Evolutionary conservation across 2,329 filamentous ascomycete species (phyloP).

Genomic region (Aspergillus sp.): DNA sequence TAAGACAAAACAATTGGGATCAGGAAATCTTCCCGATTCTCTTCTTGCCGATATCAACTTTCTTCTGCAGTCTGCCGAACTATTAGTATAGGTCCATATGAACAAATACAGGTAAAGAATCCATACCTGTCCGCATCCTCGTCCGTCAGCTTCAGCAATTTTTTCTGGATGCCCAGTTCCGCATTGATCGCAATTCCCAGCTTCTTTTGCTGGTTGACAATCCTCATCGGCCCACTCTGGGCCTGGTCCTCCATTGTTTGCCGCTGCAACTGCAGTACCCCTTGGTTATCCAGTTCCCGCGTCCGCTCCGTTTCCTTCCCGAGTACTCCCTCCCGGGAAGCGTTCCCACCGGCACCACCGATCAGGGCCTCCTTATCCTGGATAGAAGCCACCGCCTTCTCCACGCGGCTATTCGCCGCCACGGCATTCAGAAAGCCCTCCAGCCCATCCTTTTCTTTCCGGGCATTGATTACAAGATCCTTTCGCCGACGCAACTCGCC

Average conservation of each 20-base stretch:
- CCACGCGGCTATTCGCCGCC: slow-evolving; percentile 49
- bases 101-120: neutral
- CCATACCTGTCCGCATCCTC: slow-evolving; percentile 53
- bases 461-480: slow-evolving; percentile 56
- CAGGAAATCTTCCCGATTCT: slow-evolving; percentile 47
- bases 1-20: neutral
- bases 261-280: slow-evolving; percentile 61
- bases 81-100: slow-evolving; percentile 14
- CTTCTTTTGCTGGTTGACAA: slow-evolving; percentile 59
- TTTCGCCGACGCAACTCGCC: slow-evolving; percentile 59
- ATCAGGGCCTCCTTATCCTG: slow-evolving; percentile 45
- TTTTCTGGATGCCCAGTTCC: slow-evolving; percentile 61
- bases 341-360: slow-evolving; percentile 21
- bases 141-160: slow-evolving; percentile 57
- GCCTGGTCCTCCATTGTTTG: slow-evolving; percentile 63
- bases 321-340: slow-evolving; percentile 48
- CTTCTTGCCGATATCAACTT: slow-evolving; percentile 48
- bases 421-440: slow-evolving; percentile 60
- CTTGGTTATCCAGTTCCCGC: slow-evolving; percentile 62
- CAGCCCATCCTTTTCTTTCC: slow-evolving; percentile 61
- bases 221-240: slow-evolving; percentile 55
- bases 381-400: slow-evolving; percentile 45
- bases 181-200: slow-evolving; percentile 62
- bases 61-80: slow-evolving; percentile 37
- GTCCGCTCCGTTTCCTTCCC: slow-evolving; percentile 60